These are phyloP conservation scores for Durio zibethinus DNA, from an alignment of 345 rosid genomes.

Conservation along the genomic window DNA sequence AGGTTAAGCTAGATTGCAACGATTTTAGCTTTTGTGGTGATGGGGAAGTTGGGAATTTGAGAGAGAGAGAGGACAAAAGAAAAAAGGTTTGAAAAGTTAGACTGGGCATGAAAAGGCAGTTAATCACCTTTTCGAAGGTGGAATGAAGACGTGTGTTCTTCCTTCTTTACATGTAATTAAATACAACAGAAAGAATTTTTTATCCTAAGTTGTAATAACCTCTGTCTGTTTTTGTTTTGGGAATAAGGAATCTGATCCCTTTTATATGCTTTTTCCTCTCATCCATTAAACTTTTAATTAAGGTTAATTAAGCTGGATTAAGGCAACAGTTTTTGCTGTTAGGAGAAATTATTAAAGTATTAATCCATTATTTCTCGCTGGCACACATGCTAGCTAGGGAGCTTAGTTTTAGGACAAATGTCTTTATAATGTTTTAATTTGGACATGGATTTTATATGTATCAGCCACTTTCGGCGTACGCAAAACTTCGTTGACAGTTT, in stretches of 20 bases:
- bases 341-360: background rate
- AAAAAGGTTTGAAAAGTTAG: background rate
- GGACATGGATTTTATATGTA: background rate
- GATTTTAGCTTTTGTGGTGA: background rate
- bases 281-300: background rate
- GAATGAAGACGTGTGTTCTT: conserved; percentile 8
- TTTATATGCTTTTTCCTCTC: background rate
- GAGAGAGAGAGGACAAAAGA: background rate
- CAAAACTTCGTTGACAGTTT: background rate
- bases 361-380: background rate
- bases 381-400: background rate
- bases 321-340: background rate
- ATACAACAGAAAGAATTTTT: background rate
- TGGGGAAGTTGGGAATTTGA: background rate
- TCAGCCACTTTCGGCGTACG: background rate
- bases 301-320: background rate
- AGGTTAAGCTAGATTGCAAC: background rate
- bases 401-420: background rate
- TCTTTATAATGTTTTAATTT: background rate
- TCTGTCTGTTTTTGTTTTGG: background rate
- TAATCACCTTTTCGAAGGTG: background rate
- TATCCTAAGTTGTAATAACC: background rate
- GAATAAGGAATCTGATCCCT: background rate
- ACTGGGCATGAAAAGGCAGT: background rate
- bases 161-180: background rate